Evolutionary conservation across 345 rosid species (phyloP), one percentile per base, ranked within the genome.

Genomic region (Moricandia moricandioides): DNA sequence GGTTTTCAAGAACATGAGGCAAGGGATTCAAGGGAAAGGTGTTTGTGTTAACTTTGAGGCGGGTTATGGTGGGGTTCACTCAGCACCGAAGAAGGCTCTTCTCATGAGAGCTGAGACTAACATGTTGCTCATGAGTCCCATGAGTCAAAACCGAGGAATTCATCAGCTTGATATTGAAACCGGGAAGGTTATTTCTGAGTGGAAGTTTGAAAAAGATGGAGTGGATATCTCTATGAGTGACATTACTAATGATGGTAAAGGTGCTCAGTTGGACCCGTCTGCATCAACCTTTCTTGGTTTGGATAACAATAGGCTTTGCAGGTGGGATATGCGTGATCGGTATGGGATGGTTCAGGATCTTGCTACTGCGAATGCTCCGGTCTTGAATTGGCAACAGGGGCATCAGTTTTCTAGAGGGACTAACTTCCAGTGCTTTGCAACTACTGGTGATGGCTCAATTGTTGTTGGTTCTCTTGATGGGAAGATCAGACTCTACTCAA

Each of bases 241-340:
- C 72, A 95, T 95, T 63, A 75, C 85, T 8, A 95, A 95, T 78
- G 99, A 95, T 75, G 88, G 90, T 72, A 95, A 95, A 84, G 96
- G 94, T 27, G 92, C 89, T 3, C 99, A 95, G 73, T 61, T 95
- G 91, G 98, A 95, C 75, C 98, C 99, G 18, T 83, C 98, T 34
- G 98, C 98, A 12, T 89, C 99, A 0, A 92, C 99, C 8, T 92
- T 95, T 81, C 85, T 92, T 74, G 99, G 99, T 63, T 69, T 95
- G 78, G 99, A 95, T 81, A 89, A 91, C 79, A 95, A 90, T 70
- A 84, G 96, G 84, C 98, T 95, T 73, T 92, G 99, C 62, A 85
- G 99, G 81, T 95, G 99, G 99, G 99, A 95, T 77, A 95, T 95
- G 98, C 96, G 99, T 69, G 99, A 92, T 55, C 78, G 87, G 8